Conservation (phyloP, 495 filamentous ascomycete genomes). For the Pyronema domesticum region DNA sequence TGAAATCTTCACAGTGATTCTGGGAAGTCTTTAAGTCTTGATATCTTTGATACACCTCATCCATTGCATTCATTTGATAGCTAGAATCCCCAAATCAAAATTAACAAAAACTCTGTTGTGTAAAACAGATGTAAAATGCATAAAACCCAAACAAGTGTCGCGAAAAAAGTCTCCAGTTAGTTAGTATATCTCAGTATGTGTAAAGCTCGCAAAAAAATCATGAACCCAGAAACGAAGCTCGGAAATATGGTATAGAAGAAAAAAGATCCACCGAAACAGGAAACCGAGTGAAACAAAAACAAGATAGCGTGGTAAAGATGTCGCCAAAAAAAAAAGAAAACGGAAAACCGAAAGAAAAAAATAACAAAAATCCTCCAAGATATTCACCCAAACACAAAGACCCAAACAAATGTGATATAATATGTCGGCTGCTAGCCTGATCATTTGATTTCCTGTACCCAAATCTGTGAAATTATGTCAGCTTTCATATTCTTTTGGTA, state of each 20-base stretch:
- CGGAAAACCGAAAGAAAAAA: neutral
- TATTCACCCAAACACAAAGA: no score
- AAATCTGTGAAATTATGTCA: slow-evolving; percentile 34
- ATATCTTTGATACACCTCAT: no score
- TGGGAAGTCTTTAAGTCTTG: no score
- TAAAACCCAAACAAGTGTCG: no score
- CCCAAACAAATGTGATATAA: slow-evolving; percentile 3
- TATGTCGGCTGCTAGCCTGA: slow-evolving; percentile 4
- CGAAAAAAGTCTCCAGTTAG: no score
- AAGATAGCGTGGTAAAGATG: neutral
- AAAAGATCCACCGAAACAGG: slow-evolving; percentile 4
- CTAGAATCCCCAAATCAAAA: no score
- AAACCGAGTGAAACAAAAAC: slow-evolving; percentile 1
- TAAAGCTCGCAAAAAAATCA: slow-evolving; percentile 8
- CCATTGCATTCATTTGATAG: no score
- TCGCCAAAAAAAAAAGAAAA: neutral
- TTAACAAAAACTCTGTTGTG: no score
- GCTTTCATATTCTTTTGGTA: neutral
- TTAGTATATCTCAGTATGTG: neutral
- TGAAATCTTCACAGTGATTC: no score
- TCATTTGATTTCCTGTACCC: slow-evolving; percentile 40
- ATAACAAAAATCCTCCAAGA: neutral
- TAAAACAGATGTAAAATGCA: no score
- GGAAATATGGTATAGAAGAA: slow-evolving; percentile 4
- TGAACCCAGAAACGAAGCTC: neutral